Evolutionary conservation across 2,329 filamentous ascomycete genomes (phyloP), one percentile per base, ranked within the genome.

Genomic region (Chrysoporthe deuterocubensis): DNA sequence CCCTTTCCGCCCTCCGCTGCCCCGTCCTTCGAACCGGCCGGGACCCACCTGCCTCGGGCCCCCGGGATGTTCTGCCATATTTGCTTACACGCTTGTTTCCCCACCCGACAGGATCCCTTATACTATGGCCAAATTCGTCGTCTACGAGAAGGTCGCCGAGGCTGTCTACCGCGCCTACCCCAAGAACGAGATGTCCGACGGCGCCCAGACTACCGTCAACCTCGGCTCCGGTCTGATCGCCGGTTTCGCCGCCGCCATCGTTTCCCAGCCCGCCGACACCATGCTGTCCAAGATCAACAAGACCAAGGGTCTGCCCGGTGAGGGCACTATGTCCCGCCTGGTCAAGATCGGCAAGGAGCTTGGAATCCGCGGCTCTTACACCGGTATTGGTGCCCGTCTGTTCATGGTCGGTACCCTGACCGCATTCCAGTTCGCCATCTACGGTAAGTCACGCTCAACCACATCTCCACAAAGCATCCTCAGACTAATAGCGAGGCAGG

Each of bases 261-360:
- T 92, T 77, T 92, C 90, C 72, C 90, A 92, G 81, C 90, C 90
- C 73, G 90, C 90, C 76, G 90, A 92, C 79, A 92, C 90, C 75
- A 92, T 92, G 89, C 87, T 92, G 72, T 88, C 84, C 81, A 92
- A 91, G 86, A 91, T 92, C 85, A 92, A 92, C 88, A 91, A 91
- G 87, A 90, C 88, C 79, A 87, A 89, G 72, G 90, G 89, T 79
- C 81, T 85, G 67, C 89, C 90, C 67, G 90, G 90, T 81, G 89
- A 92, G 82, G 84, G 90, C 75, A 92, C 88, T 74, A 84, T 84
- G 75, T 83, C 81, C 79, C 87, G 90, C 78, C 79, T 92, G 74
- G 82, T 91, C 82, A 91, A 92, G 87, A 92, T 92, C 77, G 89
- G 81, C 72, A 87, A 86, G 78, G 89, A 92, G 81, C 87, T 92